Percentiles rank a stretch among this genome's conserved stretches.
Conservation (phyloP, 192 early-diverging fungal genomes). For the Linnemannia schmuckeri region DNA sequence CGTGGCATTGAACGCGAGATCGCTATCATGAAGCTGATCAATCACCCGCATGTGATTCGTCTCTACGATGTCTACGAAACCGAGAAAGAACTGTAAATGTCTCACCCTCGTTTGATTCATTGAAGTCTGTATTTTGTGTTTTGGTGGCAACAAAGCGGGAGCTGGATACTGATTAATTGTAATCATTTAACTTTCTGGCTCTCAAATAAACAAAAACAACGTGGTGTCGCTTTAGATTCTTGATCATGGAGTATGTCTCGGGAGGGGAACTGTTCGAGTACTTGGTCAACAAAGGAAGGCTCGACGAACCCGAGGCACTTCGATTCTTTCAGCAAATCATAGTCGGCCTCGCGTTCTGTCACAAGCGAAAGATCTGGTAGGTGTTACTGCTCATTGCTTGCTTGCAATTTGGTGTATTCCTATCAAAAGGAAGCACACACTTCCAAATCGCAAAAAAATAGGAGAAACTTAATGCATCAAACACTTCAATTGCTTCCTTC, state of each 20-base stretch:
- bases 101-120: background rate
- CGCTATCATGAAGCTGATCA: constrained; percentile 67
- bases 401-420: background rate
- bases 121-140: background rate
- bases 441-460: background rate
- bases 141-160: constrained; percentile 4
- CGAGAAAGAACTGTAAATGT: constrained; percentile 52
- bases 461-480: background rate
- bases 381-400: background rate
- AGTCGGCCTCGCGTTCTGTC: constrained; percentile 72
- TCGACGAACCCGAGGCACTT: constrained; percentile 59
- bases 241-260: constrained; percentile 79
- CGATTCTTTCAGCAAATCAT: constrained; percentile 70
- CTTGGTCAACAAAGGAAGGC: constrained; percentile 62
- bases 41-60: constrained; percentile 66
- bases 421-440: background rate
- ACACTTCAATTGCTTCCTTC: too few relatives aligned
- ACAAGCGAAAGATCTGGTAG: constrained; percentile 68
- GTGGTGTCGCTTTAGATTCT: constrained; percentile 21
- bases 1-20: constrained; percentile 67
- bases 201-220: background rate
- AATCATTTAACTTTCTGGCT: background rate
- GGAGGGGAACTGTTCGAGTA: constrained; percentile 86
- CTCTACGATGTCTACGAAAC: constrained; percentile 67
- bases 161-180: background rate